phyloP scores from a whole-genome alignment of 2,329 filamentous ascomycete species.

The Hypoxylon sp. region DNA sequence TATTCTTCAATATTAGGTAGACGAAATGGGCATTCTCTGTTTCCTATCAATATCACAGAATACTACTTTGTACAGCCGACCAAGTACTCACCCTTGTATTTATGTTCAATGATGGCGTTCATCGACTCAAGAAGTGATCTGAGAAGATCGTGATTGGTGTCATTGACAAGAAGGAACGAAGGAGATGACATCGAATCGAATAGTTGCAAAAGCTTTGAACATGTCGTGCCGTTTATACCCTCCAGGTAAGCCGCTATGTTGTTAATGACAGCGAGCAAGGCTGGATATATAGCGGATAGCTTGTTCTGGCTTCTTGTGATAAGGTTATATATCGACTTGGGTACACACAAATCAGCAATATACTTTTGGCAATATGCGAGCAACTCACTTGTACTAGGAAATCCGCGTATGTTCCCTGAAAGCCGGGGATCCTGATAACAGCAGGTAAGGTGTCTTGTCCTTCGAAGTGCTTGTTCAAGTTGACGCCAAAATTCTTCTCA shows the following conservation, averaged over 20 bases:
- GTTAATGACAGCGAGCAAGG: slow-evolving; percentile 89
- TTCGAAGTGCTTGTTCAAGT: slow-evolving; percentile 88
- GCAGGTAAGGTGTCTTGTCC: slow-evolving; percentile 86
- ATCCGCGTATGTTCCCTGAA: slow-evolving; percentile 90
- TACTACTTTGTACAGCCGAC: not conserved
- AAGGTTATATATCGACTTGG: slow-evolving; percentile 89
- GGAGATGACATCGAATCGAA: slow-evolving; percentile 94
- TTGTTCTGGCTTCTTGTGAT: slow-evolving; percentile 92
- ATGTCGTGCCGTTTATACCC: slow-evolving; percentile 76
- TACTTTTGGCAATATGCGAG: slow-evolving; percentile 41
- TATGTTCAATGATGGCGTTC: slow-evolving; percentile 88
- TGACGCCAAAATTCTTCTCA: slow-evolving; percentile 87
- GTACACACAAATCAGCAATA: too few relatives aligned
- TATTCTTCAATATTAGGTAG: slow-evolving; percentile 79
- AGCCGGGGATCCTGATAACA: slow-evolving; percentile 82
- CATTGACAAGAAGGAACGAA: slow-evolving; percentile 89
- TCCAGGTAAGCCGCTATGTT: slow-evolving; percentile 89
- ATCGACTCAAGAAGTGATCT: slow-evolving; percentile 86
- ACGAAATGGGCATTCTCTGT: slow-evolving; percentile 83
- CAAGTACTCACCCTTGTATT: slow-evolving; percentile 72
- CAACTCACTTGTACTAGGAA: slow-evolving; percentile 83
- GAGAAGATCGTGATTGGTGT: slow-evolving; percentile 85
- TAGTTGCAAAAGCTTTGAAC: slow-evolving; percentile 84
- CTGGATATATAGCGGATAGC: slow-evolving; percentile 89
- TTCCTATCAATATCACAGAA: slow-evolving; percentile 36